phyloP scores from a whole-genome alignment of 2,329 filamentous ascomycete species.

The Aspergillus phoenicis region DNA sequence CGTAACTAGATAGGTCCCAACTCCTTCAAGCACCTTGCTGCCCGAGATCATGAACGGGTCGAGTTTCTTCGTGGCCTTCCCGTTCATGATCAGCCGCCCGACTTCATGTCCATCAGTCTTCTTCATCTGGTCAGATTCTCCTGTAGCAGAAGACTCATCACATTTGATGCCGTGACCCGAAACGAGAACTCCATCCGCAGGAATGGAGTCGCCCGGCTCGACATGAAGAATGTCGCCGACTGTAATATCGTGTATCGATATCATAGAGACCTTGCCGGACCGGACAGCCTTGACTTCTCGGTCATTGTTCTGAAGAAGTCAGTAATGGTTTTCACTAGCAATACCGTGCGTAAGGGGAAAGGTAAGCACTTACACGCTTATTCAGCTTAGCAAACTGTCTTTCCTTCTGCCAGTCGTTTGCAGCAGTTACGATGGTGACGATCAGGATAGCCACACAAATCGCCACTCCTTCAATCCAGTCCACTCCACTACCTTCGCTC shows the following conservation, averaged over 20 bases:
- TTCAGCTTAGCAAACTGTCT: conserved; percentile 66
- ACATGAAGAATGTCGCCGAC: conserved; percentile 71
- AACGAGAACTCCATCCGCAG: conserved; percentile 71
- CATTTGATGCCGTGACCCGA: conserved; percentile 68
- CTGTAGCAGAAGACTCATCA: conserved; percentile 73
- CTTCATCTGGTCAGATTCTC: conserved; percentile 72
- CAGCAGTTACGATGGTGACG: conserved; percentile 63
- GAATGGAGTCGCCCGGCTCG: conserved; percentile 69
- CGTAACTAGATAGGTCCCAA: conserved; percentile 74
- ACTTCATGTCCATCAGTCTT: conserved; percentile 65
- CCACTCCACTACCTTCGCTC: conserved; percentile 53
- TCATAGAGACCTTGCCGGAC: conserved; percentile 64
- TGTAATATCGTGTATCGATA: conserved; percentile 67
- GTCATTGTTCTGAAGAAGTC: conserved; percentile 59
- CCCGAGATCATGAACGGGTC: conserved; percentile 81
- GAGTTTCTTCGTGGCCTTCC: conserved; percentile 57
- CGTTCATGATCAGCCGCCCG: conserved; percentile 57
- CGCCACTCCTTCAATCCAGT: conserved; percentile 70
- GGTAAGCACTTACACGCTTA: conserved; percentile 39
- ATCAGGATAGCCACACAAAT: conserved; percentile 68
- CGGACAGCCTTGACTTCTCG: conserved; percentile 68
- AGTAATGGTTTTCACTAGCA: conserved; percentile 12
- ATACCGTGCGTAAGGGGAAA: neutral
- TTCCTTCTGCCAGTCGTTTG: conserved; percentile 71
- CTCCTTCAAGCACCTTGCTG: conserved; percentile 73